These are phyloP conservation scores for Aegilops umbellulata DNA, from an alignment of 176 grass and related monocot species.

Conservation along the genomic window DNA sequence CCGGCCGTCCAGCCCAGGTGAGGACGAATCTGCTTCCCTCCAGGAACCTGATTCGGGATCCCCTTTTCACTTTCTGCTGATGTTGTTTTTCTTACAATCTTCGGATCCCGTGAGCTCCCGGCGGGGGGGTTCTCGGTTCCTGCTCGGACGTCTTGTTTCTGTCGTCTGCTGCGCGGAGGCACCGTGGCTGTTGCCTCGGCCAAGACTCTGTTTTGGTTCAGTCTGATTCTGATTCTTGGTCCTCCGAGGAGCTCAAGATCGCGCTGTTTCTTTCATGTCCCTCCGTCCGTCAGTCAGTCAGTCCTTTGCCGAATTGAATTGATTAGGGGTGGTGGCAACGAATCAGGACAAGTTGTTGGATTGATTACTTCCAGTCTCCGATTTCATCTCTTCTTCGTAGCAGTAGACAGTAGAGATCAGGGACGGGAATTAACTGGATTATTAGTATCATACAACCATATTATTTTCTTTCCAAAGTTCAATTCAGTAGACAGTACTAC, in stretches of 20 bases:
- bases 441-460: no score
- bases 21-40: background rate
- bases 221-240: background rate
- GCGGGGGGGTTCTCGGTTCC: background rate
- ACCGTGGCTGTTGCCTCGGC: background rate
- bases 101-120: background rate
- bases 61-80: background rate
- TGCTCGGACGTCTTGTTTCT: background rate
- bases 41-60: background rate
- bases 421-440: background rate
- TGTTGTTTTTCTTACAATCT: no score
- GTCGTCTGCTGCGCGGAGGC: background rate
- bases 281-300: no score
- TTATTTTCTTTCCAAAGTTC: no score
- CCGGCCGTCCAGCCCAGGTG: constrained; percentile 55
- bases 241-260: background rate
- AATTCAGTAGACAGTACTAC: no score
- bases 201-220: background rate
- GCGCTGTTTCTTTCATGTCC: background rate
- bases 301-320: background rate
- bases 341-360: background rate
- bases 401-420: background rate
- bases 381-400: background rate
- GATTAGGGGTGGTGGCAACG: background rate
- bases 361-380: background rate